Evolutionary conservation across 345 rosid species (phyloP).

Genomic region (Heritiera littoralis): DNA sequence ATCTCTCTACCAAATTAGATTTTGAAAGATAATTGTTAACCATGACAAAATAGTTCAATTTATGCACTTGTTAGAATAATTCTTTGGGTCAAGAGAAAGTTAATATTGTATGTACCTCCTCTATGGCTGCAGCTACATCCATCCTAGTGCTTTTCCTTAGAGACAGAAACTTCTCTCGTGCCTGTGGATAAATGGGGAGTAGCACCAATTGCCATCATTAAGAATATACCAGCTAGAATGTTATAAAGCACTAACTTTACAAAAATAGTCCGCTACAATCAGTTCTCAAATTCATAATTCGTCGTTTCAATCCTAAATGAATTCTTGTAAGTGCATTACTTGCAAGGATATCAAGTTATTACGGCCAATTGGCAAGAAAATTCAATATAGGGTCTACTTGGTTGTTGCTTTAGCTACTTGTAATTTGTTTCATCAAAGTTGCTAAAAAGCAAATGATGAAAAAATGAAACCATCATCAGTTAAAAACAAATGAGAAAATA

Average conservation of each 20-base stretch:
- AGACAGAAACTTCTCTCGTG: slow-evolving; percentile 79
- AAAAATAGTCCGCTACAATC: neutral
- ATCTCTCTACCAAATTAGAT: slow-evolving; percentile 55
- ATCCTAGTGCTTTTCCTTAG: slow-evolving; percentile 70
- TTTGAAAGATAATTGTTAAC: slow-evolving; percentile 30
- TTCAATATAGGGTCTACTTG: neutral
- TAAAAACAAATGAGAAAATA: neutral
- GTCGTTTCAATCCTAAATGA: slow-evolving; percentile 4
- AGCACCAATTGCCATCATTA: slow-evolving; percentile 20
- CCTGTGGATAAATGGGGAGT: slow-evolving; percentile 39
- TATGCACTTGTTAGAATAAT: slow-evolving; percentile 16
- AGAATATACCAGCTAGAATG: slow-evolving; percentile 17
- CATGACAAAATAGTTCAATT: slow-evolving; percentile 25
- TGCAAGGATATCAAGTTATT: neutral
- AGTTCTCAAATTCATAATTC: slow-evolving; percentile 12
- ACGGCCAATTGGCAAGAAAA: neutral
- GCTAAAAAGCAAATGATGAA: neutral
- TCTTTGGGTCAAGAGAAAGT: slow-evolving; percentile 13
- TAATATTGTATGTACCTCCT: slow-evolving; percentile 57
- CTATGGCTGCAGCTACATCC: slow-evolving; percentile 62
- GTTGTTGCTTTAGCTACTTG: neutral
- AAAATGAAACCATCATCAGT: neutral
- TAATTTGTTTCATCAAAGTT: neutral
- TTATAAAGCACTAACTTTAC: slow-evolving; percentile 10
- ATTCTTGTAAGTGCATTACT: slow-evolving; percentile 3